Percentiles rank a stretch among this genome's conserved stretches.
Conservation (phyloP, 2,329 filamentous ascomycete genomes). For the Phyllosticta citribraziliensis region DNA sequence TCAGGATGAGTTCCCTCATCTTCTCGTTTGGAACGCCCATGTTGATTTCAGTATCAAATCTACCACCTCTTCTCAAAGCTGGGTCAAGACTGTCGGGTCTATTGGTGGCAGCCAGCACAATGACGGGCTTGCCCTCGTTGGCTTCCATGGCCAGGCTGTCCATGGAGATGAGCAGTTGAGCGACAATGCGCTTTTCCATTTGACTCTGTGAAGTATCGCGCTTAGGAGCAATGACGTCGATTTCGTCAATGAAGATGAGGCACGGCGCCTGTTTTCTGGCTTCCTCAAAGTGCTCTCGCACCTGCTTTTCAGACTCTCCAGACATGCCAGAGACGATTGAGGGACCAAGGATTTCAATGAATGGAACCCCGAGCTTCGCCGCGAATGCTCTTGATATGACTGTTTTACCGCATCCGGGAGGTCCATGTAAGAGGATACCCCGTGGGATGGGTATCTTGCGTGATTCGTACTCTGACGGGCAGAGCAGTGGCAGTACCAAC, state of each 20-base stretch:
- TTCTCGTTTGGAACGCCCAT: conserved; percentile 76
- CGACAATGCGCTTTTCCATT: conserved; percentile 80
- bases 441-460: conserved; percentile 61
- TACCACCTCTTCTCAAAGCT: conserved; percentile 59
- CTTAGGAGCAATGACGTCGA: conserved; percentile 85
- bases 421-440: conserved; percentile 70
- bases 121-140: conserved; percentile 65
- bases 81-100: conserved; percentile 78
- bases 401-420: conserved; percentile 79
- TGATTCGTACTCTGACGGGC: conserved; percentile 54
- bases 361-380: conserved; percentile 63
- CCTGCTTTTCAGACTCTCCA: conserved; percentile 78
- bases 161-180: conserved; percentile 79
- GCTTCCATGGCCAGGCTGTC: conserved; percentile 63
- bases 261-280: conserved; percentile 79
- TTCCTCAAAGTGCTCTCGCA: conserved; percentile 78
- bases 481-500: conserved; percentile 62
- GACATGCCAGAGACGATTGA: conserved; percentile 80
- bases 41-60: conserved; percentile 77
- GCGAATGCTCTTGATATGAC: conserved; percentile 74
- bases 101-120: conserved; percentile 87
- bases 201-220: conserved; percentile 74
- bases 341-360: conserved; percentile 72
- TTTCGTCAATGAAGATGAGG: conserved; percentile 83
- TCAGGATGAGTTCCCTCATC: conserved; percentile 68